Percentiles rank a stretch among this genome's conserved stretches.
Conservation (phyloP, 2,329 filamentous ascomycete species). For the Colletotrichum sp. region DNA sequence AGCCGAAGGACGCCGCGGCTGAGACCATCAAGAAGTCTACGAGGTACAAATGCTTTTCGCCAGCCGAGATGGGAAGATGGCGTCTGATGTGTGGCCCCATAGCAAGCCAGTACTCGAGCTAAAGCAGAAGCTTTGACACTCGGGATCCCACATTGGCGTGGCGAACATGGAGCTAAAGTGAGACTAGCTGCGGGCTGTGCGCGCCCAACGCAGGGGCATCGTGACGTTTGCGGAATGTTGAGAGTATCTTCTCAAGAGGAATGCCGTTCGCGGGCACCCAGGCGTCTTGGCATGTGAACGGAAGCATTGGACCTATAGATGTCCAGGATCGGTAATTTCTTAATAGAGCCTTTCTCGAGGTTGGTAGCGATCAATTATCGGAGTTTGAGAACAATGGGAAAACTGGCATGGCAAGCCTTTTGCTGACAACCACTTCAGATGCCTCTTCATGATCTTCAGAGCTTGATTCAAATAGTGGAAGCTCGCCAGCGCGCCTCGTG, state of each 20-base stretch:
- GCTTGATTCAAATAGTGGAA: neutral
- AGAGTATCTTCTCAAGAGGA: neutral
- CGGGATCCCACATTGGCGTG: neutral
- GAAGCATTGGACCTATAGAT: neutral
- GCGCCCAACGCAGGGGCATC: neutral
- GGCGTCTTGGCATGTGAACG: neutral
- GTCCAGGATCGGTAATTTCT: neutral
- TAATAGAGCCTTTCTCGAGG: neutral
- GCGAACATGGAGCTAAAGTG: neutral
- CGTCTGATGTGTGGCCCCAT: neutral
- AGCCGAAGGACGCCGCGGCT: neutral
- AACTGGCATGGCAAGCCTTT: neutral
- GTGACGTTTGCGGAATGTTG: neutral
- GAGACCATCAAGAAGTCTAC: neutral
- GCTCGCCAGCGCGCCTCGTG: neutral
- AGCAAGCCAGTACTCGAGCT: neutral
- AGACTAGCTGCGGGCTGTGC: neutral
- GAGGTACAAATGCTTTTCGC: neutral
- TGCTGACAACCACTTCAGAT: neutral
- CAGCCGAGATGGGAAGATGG: neutral
- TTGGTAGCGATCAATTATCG: accelerated
- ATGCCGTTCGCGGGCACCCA: neutral
- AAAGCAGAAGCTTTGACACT: neutral
- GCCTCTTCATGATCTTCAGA: neutral
- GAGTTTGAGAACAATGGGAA: neutral